A percentile compares a stretch with the other conserved stretches of the same genome.
Evolutionary conservation across 2,329 filamentous ascomycete genomes (phyloP).

Genomic region (Chrysoporthe deuterocubensis): DNA sequence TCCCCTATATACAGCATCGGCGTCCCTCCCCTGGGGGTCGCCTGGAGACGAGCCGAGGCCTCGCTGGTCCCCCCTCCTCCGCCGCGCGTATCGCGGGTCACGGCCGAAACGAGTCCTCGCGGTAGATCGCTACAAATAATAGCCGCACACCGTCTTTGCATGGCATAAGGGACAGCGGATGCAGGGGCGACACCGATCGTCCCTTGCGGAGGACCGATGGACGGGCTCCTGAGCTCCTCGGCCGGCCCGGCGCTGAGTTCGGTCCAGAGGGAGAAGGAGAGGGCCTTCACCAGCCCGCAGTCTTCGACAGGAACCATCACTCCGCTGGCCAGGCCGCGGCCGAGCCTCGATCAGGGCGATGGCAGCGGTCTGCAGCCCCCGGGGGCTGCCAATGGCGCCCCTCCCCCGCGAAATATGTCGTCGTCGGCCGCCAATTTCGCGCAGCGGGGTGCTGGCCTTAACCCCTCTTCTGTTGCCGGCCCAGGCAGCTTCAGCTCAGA

Average conservation of each 20-base stretch:
- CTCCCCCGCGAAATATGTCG: constrained; percentile 50
- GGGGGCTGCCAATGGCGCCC: constrained; percentile 45
- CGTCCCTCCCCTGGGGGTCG: neutral
- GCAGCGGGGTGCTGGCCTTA: constrained; percentile 70
- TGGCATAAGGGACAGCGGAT: constrained; percentile 33
- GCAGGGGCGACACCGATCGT: constrained; percentile 34
- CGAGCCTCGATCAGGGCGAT: constrained; percentile 62
- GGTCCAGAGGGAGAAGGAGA: constrained; percentile 45
- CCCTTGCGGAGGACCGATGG: constrained; percentile 41
- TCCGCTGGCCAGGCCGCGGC: constrained; percentile 42
- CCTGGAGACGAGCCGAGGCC: constrained; percentile 2
- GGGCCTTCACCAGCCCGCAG: constrained; percentile 48
- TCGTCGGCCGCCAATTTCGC: constrained; percentile 64
- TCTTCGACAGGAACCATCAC: constrained; percentile 44
- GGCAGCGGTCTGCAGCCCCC: constrained; percentile 52
- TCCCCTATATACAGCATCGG: neutral
- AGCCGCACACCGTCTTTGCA: constrained; percentile 11
- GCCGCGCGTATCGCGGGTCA: neutral
- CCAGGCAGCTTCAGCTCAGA: constrained; percentile 91
- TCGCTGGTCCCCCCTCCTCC: neutral
- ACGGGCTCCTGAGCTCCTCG: constrained; percentile 52
- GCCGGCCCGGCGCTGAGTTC: constrained; percentile 50
- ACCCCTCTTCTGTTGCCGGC: constrained; percentile 61
- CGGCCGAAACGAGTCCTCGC: neutral
- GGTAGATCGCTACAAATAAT: neutral